A percentile compares a stretch with the other conserved stretches of the same genome.
phyloP scores from a whole-genome alignment of 106 monocot species.

The Alisma plantagoaquatica region DNA sequence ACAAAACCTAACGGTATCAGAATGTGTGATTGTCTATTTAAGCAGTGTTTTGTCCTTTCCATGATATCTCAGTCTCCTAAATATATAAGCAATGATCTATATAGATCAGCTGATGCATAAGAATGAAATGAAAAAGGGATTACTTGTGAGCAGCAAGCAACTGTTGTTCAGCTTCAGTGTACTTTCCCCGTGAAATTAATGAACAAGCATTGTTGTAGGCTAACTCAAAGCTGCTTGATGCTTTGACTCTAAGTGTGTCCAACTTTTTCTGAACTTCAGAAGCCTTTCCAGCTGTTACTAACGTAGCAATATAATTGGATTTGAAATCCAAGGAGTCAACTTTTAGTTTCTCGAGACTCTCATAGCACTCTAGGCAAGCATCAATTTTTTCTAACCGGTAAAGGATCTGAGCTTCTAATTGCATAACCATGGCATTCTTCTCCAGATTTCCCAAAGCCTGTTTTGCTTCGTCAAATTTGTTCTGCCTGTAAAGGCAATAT shows the following conservation, averaged over 20 bases:
- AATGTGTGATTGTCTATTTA: no score
- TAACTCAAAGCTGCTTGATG: constrained; percentile 79
- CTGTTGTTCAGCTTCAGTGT: constrained; percentile 69
- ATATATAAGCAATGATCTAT: no score
- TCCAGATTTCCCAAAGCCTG: constrained; percentile 46
- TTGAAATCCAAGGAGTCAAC: constrained; percentile 85
- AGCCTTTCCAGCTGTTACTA: constrained; percentile 71
- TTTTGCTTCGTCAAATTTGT: constrained; percentile 77
- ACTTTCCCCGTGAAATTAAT: constrained; percentile 69
- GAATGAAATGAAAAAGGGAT: no score
- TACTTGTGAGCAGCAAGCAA: constrained; percentile 92
- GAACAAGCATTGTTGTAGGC: constrained; percentile 88
- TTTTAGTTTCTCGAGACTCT: constrained; percentile 80
- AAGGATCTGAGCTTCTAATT: constrained; percentile 84
- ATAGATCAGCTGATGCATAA: no score
- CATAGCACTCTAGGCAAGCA: constrained; percentile 66
- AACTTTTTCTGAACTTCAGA: constrained; percentile 70
- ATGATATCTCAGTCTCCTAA: no score
- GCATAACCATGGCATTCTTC: constrained; percentile 52
- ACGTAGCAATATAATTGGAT: constrained; percentile 72
- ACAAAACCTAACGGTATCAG: no score
- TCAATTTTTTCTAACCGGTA: constrained; percentile 86
- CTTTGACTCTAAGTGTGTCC: constrained; percentile 71
- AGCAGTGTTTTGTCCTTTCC: no score
- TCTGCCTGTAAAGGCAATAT: constrained; percentile 92